phyloP scores from a whole-genome alignment of 768 basidiomycete genomes.

The Kwoniella pini region DNA sequence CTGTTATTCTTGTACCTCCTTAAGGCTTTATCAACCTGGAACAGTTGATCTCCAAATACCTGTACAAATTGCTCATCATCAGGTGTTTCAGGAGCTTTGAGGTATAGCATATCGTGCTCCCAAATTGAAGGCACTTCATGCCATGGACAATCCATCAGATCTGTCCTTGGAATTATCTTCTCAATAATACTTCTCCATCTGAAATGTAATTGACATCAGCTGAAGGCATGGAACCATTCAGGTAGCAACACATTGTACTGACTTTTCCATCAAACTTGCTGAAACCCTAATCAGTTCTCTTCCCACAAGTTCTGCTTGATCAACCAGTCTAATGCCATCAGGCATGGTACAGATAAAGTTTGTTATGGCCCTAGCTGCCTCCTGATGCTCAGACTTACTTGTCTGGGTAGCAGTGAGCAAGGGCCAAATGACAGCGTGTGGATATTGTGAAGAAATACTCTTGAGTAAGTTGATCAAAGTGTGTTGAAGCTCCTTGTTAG shows the following conservation, averaged over 20 bases:
- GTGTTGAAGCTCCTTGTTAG: constrained; percentile 37
- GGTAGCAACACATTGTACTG: constrained; percentile 16
- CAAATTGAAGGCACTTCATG: constrained; percentile 36
- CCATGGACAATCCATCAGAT: constrained; percentile 47
- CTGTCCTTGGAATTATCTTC: constrained; percentile 39
- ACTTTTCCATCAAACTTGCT: constrained; percentile 47
- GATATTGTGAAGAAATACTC: constrained; percentile 44
- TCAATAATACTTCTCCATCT: constrained; percentile 47
- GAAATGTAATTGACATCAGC: no score
- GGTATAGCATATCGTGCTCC: constrained; percentile 31
- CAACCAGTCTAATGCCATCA: constrained; percentile 41
- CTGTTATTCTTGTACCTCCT: constrained; percentile 27
- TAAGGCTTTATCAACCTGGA: constrained; percentile 29
- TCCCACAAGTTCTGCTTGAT: constrained; percentile 49
- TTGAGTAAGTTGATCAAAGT: constrained; percentile 46
- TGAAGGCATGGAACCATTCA: not conserved
- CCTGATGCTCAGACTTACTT: constrained; percentile 42
- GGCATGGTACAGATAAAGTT: constrained; percentile 46
- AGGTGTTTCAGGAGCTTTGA: constrained; percentile 46
- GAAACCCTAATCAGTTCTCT: constrained; percentile 50
- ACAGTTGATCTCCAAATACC: constrained; percentile 37
- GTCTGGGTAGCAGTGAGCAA: constrained; percentile 52
- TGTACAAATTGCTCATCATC: constrained; percentile 52
- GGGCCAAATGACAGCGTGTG: constrained; percentile 54
- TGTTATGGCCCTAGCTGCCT: constrained; percentile 50